Percentiles rank a stretch among this genome's conserved stretches.
Conservation (phyloP, 2,329 filamentous ascomycete genomes). For the Hypoxylon sp. region DNA sequence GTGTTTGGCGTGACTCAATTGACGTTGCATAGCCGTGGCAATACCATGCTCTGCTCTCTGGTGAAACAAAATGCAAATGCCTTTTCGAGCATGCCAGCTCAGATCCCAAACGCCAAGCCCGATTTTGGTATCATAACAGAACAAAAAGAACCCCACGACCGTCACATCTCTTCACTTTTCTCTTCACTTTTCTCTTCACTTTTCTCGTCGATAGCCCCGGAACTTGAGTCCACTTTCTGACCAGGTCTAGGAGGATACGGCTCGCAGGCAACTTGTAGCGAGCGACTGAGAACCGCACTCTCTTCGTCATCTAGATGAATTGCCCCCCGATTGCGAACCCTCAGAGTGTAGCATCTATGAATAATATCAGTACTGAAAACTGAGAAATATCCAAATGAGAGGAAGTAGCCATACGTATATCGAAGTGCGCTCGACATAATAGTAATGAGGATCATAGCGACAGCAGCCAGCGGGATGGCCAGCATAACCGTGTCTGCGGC, state of each 20-base stretch:
- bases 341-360: constrained; percentile 41
- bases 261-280: constrained; percentile 11
- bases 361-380: constrained; percentile 29
- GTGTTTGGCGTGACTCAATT: constrained; percentile 29
- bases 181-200: constrained; percentile 34
- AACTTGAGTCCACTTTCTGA: constrained; percentile 27
- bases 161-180: constrained; percentile 30
- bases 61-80: constrained; percentile 35
- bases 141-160: constrained; percentile 12
- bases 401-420: constrained; percentile 43
- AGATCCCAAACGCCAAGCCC: constrained; percentile 41
- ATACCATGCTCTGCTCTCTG: constrained; percentile 15
- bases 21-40: constrained; percentile 21
- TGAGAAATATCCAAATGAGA: neutral
- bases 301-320: constrained; percentile 48
- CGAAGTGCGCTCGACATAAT: constrained; percentile 47
- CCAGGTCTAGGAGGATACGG: constrained; percentile 15
- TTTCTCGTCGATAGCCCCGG: constrained; percentile 29
- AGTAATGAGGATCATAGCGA: constrained; percentile 44
- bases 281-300: constrained; percentile 10
- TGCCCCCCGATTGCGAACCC: constrained; percentile 40
- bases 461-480: constrained; percentile 44
- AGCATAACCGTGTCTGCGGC: constrained; percentile 51
- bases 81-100: constrained; percentile 37
- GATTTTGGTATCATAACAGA: constrained; percentile 43